phyloP scores from a whole-genome alignment of 768 basidiomycete genomes.

The Calocybe indica region DNA sequence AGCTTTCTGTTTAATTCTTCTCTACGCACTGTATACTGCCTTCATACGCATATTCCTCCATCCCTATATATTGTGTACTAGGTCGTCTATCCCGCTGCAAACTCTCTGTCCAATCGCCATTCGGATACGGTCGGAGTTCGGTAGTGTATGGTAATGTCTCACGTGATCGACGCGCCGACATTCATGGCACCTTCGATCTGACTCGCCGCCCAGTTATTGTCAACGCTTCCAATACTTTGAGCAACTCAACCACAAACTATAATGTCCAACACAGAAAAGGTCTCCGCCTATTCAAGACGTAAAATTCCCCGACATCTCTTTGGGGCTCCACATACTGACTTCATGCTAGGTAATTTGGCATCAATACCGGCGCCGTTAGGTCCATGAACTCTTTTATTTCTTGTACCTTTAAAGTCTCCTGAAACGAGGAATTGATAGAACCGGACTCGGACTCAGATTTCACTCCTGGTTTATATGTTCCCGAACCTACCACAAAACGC shows the following conservation, averaged over 20 bases:
- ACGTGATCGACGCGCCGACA: background rate
- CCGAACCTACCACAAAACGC: conserved; percentile 20
- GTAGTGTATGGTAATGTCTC: background rate
- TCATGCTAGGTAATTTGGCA: conserved; percentile 20
- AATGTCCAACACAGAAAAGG: conserved; percentile 34
- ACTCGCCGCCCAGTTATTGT: background rate
- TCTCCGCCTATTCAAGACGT: conserved; percentile 24
- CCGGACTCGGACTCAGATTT: conserved; percentile 48
- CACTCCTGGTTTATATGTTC: conserved; percentile 31
- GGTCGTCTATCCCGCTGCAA: background rate
- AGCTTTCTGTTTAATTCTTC: background rate
- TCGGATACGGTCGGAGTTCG: too few relatives aligned
- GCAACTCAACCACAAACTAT: background rate
- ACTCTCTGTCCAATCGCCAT: background rate
- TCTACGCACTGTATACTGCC: conserved; percentile 3
- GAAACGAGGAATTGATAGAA: conserved; percentile 19
- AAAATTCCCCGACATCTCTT: background rate
- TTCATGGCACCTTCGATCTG: background rate
- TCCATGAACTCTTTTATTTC: conserved; percentile 9
- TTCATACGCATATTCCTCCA: conserved; percentile 1
- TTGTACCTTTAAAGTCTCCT: background rate
- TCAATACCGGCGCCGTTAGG: conserved; percentile 32
- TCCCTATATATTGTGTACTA: background rate
- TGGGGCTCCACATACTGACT: background rate
- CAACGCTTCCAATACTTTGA: background rate